A percentile compares a stretch with the other conserved stretches of the same genome.
Conservation (phyloP, 108 stramenopile genomes). For the Skeletonema menzelii region DNA sequence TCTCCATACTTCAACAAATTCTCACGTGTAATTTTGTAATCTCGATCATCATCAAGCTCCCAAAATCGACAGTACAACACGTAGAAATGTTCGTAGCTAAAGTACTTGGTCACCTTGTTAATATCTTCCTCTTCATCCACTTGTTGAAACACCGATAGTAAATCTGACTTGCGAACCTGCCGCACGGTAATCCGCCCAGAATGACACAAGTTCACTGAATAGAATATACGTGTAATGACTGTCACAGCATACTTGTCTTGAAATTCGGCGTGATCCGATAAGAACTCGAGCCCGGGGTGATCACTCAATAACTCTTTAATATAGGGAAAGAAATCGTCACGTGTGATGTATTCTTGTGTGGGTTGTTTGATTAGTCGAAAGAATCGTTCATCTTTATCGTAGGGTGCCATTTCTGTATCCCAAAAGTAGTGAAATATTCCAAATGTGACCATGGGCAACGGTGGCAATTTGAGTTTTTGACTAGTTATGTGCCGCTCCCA, state of each 20-base stretch:
- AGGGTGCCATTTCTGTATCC: constrained; percentile 91
- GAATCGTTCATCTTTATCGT: constrained; percentile 88
- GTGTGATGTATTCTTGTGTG: constrained; percentile 68
- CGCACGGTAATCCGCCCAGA: constrained; percentile 89
- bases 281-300: constrained; percentile 89
- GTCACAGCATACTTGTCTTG: constrained; percentile 97
- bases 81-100: constrained; percentile 98
- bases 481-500: constrained; percentile 48
- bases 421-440: constrained; percentile 83
- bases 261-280: constrained; percentile 94
- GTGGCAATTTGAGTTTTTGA: constrained; percentile 2
- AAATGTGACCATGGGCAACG: constrained; percentile 49
- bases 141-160: constrained; percentile 80
- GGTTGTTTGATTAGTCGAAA: constrained; percentile 91
- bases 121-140: constrained; percentile 98
- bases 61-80: constrained; percentile 99
- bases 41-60: constrained; percentile 97
- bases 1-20: constrained; percentile 96
- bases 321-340: constrained; percentile 94
- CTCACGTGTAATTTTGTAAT: constrained; percentile 91
- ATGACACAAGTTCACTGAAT: constrained; percentile 87
- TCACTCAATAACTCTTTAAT: constrained; percentile 89
- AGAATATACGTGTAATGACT: constrained; percentile 97
- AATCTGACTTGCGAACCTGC: constrained; percentile 84
- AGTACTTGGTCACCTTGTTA: constrained; percentile 93